Conservation (phyloP, 2,329 filamentous ascomycete species). For the Coniochaeta prunicola region DNA sequence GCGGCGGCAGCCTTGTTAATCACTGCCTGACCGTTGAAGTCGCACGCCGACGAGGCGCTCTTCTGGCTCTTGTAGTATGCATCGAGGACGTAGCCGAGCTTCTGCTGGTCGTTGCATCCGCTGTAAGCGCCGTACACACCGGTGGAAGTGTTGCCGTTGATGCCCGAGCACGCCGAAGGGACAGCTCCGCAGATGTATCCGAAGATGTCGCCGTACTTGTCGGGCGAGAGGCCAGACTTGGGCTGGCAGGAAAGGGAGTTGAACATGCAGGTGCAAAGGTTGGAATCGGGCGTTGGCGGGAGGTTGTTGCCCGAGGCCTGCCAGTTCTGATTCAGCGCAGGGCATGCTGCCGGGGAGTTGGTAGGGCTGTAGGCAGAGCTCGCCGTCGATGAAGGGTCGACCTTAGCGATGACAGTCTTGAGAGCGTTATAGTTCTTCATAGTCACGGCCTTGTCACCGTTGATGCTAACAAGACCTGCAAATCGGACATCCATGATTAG, state of each 20-base stretch:
- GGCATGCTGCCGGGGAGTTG: conserved; percentile 68
- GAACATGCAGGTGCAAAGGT: conserved; percentile 83
- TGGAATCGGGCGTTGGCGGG: conserved; percentile 71
- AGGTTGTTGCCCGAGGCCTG: conserved; percentile 57
- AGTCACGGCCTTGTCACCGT: conserved; percentile 53
- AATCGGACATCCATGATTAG: conserved; percentile 10
- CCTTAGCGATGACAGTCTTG: conserved; percentile 60
- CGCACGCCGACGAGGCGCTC: conserved; percentile 52
- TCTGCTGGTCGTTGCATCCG: conserved; percentile 64
- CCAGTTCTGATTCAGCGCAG: conserved; percentile 59
- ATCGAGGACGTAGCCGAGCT: conserved; percentile 69
- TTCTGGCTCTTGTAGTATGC: conserved; percentile 59
- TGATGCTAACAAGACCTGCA: conserved; percentile 54
- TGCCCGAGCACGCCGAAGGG: conserved; percentile 55
- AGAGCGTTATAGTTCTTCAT: conserved; percentile 70
- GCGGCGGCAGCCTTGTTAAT: conserved; percentile 39
- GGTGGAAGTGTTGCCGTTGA: conserved; percentile 57
- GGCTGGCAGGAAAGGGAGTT: conserved; percentile 65
- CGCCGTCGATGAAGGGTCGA: conserved; percentile 58
- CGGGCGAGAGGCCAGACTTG: conserved; percentile 44
- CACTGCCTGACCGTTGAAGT: conserved; percentile 62
- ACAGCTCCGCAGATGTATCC: conserved; percentile 59
- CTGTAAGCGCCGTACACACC: conserved; percentile 71
- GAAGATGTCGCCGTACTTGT: conserved; percentile 64
- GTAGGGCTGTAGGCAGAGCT: conserved; percentile 63